Evolutionary conservation across 768 basidiomycete genomes (phyloP).

Genomic region (Chalciporus pseudorubinellus): DNA sequence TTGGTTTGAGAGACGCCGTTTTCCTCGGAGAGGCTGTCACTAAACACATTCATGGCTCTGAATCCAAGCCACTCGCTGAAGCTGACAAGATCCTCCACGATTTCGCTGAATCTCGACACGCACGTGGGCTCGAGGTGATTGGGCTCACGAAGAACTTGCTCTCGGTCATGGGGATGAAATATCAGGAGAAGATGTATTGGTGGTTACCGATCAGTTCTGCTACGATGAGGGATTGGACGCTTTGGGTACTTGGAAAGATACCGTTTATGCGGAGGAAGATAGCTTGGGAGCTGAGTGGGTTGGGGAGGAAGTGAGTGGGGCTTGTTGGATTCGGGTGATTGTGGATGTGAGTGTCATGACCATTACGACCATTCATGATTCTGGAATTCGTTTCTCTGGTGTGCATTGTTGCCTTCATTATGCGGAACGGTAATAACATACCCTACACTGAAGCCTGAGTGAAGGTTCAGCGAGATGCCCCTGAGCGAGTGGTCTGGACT

Average conservation of each 20-base stretch:
- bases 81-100: constrained; percentile 35
- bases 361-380: too few species aligned
- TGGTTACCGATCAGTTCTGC: constrained; percentile 29
- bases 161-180: constrained; percentile 20
- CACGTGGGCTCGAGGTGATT: constrained; percentile 43
- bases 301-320: constrained; percentile 28
- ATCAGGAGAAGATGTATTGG: constrained; percentile 12
- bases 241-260: constrained; percentile 26
- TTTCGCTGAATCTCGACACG: constrained; percentile 37
- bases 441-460: too few species aligned
- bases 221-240: constrained; percentile 26
- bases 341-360: constrained; percentile 27
- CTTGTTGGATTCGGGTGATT: too few species aligned
- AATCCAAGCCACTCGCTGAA: constrained; percentile 9
- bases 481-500: too few species aligned
- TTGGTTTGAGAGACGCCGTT: constrained; percentile 52
- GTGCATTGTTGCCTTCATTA: too few species aligned
- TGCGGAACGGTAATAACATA: too few species aligned
- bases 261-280: constrained; percentile 16
- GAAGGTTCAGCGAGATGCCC: too few species aligned
- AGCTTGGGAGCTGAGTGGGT: constrained; percentile 28
- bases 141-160: constrained; percentile 38
- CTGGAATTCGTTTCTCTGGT: background rate
- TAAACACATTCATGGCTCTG: constrained; percentile 31
- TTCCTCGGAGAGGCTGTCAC: constrained; percentile 42